Conservation (phyloP, 83 land plant species). For the Diphasiastrum complanatum region DNA sequence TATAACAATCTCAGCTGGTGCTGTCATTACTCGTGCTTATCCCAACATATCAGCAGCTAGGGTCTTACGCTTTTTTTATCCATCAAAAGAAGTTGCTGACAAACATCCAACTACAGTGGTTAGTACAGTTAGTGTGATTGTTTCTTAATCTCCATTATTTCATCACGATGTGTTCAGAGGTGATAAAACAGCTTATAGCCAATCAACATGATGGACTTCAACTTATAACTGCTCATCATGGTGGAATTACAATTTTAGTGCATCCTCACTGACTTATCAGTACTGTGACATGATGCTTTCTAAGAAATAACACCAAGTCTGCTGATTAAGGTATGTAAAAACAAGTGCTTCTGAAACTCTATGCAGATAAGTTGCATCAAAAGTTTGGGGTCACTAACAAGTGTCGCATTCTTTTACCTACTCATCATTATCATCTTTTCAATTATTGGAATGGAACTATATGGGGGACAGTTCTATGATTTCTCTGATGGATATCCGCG, state of each 20-base stretch:
- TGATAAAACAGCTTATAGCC: background rate
- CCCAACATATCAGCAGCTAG: constrained; percentile 21
- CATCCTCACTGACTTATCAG: background rate
- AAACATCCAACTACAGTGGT: constrained; percentile 16
- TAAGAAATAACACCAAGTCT: too few relatives aligned
- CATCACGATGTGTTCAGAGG: too few relatives aligned
- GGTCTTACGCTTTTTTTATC: constrained; percentile 13
- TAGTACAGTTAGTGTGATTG: too few relatives aligned
- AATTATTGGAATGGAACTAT: background rate
- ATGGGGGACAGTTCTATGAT: background rate
- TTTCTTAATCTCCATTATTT: too few relatives aligned
- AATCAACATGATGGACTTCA: background rate
- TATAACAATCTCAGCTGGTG: constrained; percentile 6
- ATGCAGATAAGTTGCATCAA: background rate
- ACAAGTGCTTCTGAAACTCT: too few relatives aligned
- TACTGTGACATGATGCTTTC: too few relatives aligned
- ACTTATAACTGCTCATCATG: background rate
- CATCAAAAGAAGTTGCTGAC: background rate
- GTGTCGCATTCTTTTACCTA: background rate
- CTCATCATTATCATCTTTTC: background rate
- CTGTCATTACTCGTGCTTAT: constrained; percentile 18
- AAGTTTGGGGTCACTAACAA: background rate
- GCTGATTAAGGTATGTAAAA: too few relatives aligned
- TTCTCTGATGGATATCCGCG: background rate
- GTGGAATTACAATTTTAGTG: background rate